phyloP scores from a whole-genome alignment of 169 alveolate genomes.

The Babesia divergens region DNA sequence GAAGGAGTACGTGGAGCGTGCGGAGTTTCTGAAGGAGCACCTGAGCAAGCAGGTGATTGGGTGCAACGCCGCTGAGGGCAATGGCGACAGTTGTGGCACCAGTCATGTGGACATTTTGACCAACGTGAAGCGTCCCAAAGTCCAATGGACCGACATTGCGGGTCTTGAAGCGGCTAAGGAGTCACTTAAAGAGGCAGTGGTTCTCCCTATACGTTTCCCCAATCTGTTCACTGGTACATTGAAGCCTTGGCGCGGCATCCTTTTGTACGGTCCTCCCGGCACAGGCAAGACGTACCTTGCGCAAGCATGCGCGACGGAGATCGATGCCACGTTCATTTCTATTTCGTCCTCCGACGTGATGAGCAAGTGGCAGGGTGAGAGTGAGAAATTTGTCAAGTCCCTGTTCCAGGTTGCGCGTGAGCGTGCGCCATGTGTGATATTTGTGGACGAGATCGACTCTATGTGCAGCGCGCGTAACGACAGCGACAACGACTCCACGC shows the following conservation, averaged over 20 bases:
- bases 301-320: slow-evolving; percentile 99
- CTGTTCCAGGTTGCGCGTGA: slow-evolving; percentile 95
- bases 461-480: slow-evolving; percentile 91
- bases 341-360: slow-evolving; percentile 95
- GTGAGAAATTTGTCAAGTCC: slow-evolving; percentile 92
- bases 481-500: slow-evolving; percentile 96
- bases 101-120: slow-evolving; percentile 33
- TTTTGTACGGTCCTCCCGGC: slow-evolving; percentile 92
- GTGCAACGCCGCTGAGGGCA: neutral
- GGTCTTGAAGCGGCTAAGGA: slow-evolving; percentile 91
- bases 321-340: slow-evolving; percentile 90
- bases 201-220: slow-evolving; percentile 93
- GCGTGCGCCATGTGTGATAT: slow-evolving; percentile 93
- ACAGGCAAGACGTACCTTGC: slow-evolving; percentile 99
- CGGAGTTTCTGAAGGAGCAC: slow-evolving; percentile 66
- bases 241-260: slow-evolving; percentile 83
- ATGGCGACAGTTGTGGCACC: slow-evolving; percentile 37
- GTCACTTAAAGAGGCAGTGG: slow-evolving; percentile 91
- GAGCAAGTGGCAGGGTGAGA: slow-evolving; percentile 98
- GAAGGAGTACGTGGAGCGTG: slow-evolving; percentile 72
- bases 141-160: slow-evolving; percentile 94
- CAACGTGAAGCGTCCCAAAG: slow-evolving; percentile 74
- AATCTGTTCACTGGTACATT: slow-evolving; percentile 89
- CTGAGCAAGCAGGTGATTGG: slow-evolving; percentile 12
- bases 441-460: slow-evolving; percentile 98